Conservation (phyloP, 441 rosid genomes). For the Euphorbia schlechtendalii region DNA sequence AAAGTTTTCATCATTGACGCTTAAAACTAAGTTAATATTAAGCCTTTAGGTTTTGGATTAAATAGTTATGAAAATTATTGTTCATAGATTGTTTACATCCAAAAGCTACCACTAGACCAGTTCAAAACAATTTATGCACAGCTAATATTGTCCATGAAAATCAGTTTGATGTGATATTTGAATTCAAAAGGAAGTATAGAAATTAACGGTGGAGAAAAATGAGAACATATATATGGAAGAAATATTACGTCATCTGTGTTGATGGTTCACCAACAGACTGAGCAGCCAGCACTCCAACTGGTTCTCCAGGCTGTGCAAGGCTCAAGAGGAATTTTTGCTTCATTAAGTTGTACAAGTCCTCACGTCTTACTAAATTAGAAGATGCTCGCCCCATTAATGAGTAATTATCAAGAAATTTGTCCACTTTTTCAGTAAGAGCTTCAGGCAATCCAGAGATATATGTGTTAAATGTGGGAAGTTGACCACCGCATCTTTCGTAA, state of each 20-base stretch:
- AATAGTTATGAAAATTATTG: neutral
- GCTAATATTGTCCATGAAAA: neutral
- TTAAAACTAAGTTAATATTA: neutral
- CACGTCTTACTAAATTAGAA: slow-evolving; percentile 35
- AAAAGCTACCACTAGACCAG: neutral
- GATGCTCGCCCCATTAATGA: slow-evolving; percentile 34
- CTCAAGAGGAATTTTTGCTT: slow-evolving; percentile 68
- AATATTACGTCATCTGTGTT: slow-evolving; percentile 96
- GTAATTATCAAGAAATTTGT: slow-evolving; percentile 44
- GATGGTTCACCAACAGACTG: slow-evolving; percentile 99
- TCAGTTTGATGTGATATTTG: neutral
- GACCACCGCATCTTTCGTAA: slow-evolving; percentile 37
- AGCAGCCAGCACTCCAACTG: slow-evolving; percentile 97
- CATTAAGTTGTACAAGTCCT: slow-evolving; percentile 56
- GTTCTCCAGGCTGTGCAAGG: slow-evolving; percentile 99
- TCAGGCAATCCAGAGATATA: slow-evolving; percentile 57
- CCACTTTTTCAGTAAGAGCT: slow-evolving; percentile 65
- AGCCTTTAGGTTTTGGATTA: too few relatives aligned
- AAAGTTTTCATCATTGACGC: neutral
- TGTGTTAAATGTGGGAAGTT: slow-evolving; percentile 38
- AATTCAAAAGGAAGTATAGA: neutral
- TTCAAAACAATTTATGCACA: neutral
- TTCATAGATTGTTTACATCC: neutral
- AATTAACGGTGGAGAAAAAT: too few relatives aligned
- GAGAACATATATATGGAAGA: slow-evolving; percentile 7